A percentile compares a stretch with the other conserved stretches of the same genome.
Conservation (phyloP, 2,329 filamentous ascomycete genomes). For the Botrytis fabae region DNA sequence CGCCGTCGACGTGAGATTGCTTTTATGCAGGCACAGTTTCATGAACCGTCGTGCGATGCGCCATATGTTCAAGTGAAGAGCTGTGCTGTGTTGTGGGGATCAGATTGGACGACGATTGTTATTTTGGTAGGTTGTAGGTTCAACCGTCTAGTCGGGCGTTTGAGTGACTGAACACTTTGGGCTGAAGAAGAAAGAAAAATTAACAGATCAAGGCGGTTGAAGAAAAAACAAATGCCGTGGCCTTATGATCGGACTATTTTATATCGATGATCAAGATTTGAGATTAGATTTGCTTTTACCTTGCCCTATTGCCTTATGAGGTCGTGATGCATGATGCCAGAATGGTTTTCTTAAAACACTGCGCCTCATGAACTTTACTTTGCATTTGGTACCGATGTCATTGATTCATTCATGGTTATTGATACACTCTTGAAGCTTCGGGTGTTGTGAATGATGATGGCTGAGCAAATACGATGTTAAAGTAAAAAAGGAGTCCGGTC, state of each 20-base stretch:
- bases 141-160: background rate
- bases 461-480: background rate
- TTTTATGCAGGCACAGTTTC: slow-evolving; percentile 16
- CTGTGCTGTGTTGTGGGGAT: slow-evolving; percentile 9
- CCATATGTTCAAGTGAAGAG: background rate
- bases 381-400: background rate
- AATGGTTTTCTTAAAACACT: background rate
- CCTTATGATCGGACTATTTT: background rate
- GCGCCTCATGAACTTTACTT: background rate
- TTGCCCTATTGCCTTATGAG: background rate
- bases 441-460: background rate
- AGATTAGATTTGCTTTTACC: background rate
- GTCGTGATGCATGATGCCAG: background rate
- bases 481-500: background rate
- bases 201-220: background rate
- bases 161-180: background rate
- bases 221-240: background rate
- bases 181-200: background rate
- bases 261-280: background rate
- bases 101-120: background rate
- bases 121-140: background rate
- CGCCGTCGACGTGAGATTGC: background rate
- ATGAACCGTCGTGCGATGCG: slow-evolving; percentile 11
- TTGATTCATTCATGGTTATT: background rate
- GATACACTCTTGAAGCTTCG: slow-evolving; percentile 6